Evolutionary conservation across 2,329 filamentous ascomycete genomes (phyloP), one percentile per base, ranked within the genome.

Genomic region (Penicillium nordicum): DNA sequence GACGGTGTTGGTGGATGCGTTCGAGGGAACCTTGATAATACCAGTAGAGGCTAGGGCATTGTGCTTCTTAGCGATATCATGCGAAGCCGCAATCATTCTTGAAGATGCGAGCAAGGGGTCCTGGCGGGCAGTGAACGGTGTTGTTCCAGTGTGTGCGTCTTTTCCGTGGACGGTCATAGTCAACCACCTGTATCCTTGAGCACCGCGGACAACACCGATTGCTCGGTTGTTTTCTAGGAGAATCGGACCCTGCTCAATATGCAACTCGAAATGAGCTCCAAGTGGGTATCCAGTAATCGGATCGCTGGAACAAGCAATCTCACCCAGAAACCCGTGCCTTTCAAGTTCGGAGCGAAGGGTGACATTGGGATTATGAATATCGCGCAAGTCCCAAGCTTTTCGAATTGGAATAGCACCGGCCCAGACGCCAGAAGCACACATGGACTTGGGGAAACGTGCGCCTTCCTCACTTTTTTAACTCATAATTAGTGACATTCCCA

Each of bases 221-320:
- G 84, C 84, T 55, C 82, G 78, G 14, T 78, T 72, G 14, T 79
- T 77, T 25, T 80, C 79, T 64, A 90, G 86, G 0, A 92, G 79
- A 14, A 89, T 82, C 0, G 88, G 87, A 0, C 88, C 88, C 69
- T 93, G 89, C 68, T 92, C 89, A 45, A 92, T 92, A 67, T 92
- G 89, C 4, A 92, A 78, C 69, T 92, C 88, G 65, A 92, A 92
- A 67, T 92, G 88, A 0, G 88, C 88, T 0, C 82, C 86, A 68
- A 92, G 84, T 0, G 87, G 86, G 40, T 79, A 81, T 21, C 77
- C 77, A 3, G 56, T 50, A 3, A 32, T 25, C 1, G 51, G 29
- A 53, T 78, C 71, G 64, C 83, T 74, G 53, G 78, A 83, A 21
- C 82, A 81, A 12, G 80, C 76, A 0, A 78, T 73, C 0, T 72